A percentile compares a stretch with the other conserved stretches of the same genome.
Conservation (phyloP, 2,329 filamentous ascomycete species). For the Diplodia corticola region DNA sequence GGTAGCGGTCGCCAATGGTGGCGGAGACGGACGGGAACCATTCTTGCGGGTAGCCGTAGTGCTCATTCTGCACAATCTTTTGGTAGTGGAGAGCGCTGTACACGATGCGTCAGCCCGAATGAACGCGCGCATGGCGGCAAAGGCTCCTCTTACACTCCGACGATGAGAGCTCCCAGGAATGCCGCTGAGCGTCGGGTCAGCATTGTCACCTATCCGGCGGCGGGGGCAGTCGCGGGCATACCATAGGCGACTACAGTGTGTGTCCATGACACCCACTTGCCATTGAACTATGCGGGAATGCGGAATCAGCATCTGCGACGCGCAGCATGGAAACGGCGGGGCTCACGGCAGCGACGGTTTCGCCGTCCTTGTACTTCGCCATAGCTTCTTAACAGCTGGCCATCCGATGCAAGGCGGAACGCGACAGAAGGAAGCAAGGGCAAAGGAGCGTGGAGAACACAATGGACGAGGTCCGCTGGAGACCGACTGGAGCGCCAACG, state of each 20-base stretch:
- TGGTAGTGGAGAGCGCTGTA: conserved; percentile 76
- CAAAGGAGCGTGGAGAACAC: background rate
- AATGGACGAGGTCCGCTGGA: background rate
- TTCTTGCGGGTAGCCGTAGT: conserved; percentile 76
- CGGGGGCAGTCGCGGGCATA: conserved; percentile 37
- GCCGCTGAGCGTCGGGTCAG: conserved; percentile 56
- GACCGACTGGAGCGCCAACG: background rate
- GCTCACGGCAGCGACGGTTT: conserved; percentile 61
- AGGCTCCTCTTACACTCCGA: conserved; percentile 56
- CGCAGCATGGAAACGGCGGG: background rate
- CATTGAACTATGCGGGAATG: conserved; percentile 62
- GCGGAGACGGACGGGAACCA: conserved; percentile 97
- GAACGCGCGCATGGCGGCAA: background rate
- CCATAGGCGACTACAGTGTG: conserved; percentile 84
- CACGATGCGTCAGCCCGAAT: background rate
- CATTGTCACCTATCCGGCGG: background rate
- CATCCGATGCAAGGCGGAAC: conserved; percentile 7
- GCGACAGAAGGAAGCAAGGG: background rate
- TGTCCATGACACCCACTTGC: conserved; percentile 84
- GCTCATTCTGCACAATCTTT: conserved; percentile 97
- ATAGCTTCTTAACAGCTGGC: conserved; percentile 39
- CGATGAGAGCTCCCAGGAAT: conserved; percentile 80
- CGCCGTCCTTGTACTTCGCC: conserved; percentile 64
- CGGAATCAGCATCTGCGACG: background rate
- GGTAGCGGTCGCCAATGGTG: conserved; percentile 95